Evolutionary conservation across 495 filamentous ascomycete species (phyloP).

Genomic region (Penicillium soppii): DNA sequence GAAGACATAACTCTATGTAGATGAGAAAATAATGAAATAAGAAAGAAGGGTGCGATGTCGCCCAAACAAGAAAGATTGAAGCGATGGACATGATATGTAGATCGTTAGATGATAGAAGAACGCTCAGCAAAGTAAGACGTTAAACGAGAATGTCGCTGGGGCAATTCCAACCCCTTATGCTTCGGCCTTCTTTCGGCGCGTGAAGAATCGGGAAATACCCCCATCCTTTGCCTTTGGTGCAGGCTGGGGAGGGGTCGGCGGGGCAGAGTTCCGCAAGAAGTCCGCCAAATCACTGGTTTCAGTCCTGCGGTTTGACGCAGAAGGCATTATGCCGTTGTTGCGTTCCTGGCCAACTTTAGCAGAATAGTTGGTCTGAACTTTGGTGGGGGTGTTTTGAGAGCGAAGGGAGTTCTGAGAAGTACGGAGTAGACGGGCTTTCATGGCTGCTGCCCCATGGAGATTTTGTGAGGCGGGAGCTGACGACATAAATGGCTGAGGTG

Average conservation of each 20-base stretch:
- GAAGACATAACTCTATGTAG: constrained; percentile 15
- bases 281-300: constrained; percentile 74
- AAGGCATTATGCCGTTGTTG: constrained; percentile 28
- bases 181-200: constrained; percentile 44
- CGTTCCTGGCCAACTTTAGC: constrained; percentile 41
- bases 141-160: constrained; percentile 15
- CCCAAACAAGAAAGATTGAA: constrained; percentile 13
- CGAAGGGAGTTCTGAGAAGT: constrained; percentile 34
- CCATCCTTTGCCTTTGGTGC: constrained; percentile 28
- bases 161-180: constrained; percentile 17
- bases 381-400: constrained; percentile 19
- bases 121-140: constrained; percentile 37
- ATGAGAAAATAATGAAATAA: background rate
- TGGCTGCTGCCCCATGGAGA: constrained; percentile 39
- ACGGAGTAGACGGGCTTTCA: constrained; percentile 64
- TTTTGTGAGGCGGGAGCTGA: constrained; percentile 41
- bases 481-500: constrained; percentile 39
- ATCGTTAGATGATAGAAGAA: constrained; percentile 34
- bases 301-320: constrained; percentile 31
- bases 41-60: constrained; percentile 1
- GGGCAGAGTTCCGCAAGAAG: constrained; percentile 74
- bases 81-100: constrained; percentile 27
- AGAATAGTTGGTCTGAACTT: constrained; percentile 36
- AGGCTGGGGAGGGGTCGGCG: constrained; percentile 49
- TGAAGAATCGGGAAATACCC: constrained; percentile 40